Percentiles rank a stretch among this genome's conserved stretches.
phyloP scores from a whole-genome alignment of 805 yeast species.

The Starmerella powellii region DNA sequence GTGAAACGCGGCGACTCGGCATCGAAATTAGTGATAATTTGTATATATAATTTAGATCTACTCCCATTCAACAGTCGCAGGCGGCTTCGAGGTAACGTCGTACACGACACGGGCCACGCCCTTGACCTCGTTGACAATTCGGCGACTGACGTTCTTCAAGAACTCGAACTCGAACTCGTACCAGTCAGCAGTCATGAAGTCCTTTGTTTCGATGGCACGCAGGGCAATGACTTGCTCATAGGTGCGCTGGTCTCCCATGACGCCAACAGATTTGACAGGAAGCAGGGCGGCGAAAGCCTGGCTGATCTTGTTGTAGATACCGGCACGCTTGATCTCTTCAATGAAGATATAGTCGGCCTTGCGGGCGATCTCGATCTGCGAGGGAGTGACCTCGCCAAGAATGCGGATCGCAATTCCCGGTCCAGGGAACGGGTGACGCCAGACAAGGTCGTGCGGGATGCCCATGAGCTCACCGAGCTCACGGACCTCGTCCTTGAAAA shows the following conservation, averaged over 20 bases:
- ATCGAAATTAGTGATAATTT: too few relatives aligned
- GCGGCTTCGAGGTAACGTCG: slow-evolving; percentile 98
- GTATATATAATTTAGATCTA: too few relatives aligned
- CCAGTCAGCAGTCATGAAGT: slow-evolving; percentile 99
- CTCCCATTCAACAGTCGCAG: slow-evolving; percentile 99
- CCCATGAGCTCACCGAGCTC: slow-evolving; percentile 88
- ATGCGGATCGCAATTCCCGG: slow-evolving; percentile 99
- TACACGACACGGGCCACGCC: slow-evolving; percentile 99
- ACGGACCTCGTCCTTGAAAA: slow-evolving; percentile 98
- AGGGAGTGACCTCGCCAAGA: slow-evolving; percentile 88
- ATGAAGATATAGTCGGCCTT: slow-evolving; percentile 94
- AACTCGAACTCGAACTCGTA: slow-evolving; percentile 81
- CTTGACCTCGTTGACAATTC: slow-evolving; percentile 96
- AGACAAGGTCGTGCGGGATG: slow-evolving; percentile 89
- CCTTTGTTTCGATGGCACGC: slow-evolving; percentile 94
- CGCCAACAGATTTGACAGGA: slow-evolving; percentile 98
- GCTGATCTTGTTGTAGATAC: slow-evolving; percentile 80
- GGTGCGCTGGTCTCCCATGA: slow-evolving; percentile 98
- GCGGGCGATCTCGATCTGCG: slow-evolving; percentile 91
- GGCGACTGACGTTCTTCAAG: slow-evolving; percentile 82
- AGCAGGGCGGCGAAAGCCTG: slow-evolving; percentile 96
- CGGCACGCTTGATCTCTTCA: slow-evolving; percentile 88
- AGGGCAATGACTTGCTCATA: slow-evolving; percentile 98
- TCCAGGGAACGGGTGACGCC: slow-evolving; percentile 99
- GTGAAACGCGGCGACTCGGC: too few relatives aligned